Percentiles rank a stretch among this genome's conserved stretches.
Evolutionary conservation across 805 yeast genomes (phyloP).

Genomic region (Cyberlindnera mrakii): DNA sequence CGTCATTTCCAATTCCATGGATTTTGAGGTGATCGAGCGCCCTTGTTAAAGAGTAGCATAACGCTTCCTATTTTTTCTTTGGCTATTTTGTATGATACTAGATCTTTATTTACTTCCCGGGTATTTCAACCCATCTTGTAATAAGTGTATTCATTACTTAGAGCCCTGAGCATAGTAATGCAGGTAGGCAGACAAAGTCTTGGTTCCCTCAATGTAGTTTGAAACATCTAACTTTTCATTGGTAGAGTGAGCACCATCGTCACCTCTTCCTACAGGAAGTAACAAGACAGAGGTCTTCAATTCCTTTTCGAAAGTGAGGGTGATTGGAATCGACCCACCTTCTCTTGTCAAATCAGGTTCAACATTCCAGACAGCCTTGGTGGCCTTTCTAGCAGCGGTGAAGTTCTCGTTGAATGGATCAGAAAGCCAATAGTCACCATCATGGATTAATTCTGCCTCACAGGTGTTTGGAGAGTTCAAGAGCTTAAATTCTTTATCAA

Average conservation of each 20-base stretch:
- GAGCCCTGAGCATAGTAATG: slow-evolving; percentile 61
- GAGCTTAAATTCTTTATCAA: slow-evolving; percentile 56
- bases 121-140: too few relatives aligned
- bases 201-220: slow-evolving; percentile 90
- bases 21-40: too few relatives aligned
- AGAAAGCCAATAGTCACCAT: slow-evolving; percentile 93
- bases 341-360: slow-evolving; percentile 98
- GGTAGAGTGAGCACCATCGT: slow-evolving; percentile 98
- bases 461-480: slow-evolving; percentile 73
- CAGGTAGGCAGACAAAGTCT: slow-evolving; percentile 88
- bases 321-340: slow-evolving; percentile 98
- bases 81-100: too few relatives aligned
- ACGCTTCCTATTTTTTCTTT: too few relatives aligned
- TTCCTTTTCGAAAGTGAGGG: slow-evolving; percentile 85
- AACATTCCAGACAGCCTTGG: slow-evolving; percentile 88
- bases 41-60: too few relatives aligned
- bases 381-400: slow-evolving; percentile 91
- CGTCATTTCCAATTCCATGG: too few relatives aligned
- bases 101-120: too few relatives aligned
- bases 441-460: slow-evolving; percentile 77
- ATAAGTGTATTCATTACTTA: background rate
- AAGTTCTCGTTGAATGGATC: slow-evolving; percentile 91
- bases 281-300: slow-evolving; percentile 80
- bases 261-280: slow-evolving; percentile 98
- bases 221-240: slow-evolving; percentile 88